These are phyloP conservation scores for Favolaschia claudopus DNA, from an alignment of 768 basidiomycete species.

Conservation along the genomic window DNA sequence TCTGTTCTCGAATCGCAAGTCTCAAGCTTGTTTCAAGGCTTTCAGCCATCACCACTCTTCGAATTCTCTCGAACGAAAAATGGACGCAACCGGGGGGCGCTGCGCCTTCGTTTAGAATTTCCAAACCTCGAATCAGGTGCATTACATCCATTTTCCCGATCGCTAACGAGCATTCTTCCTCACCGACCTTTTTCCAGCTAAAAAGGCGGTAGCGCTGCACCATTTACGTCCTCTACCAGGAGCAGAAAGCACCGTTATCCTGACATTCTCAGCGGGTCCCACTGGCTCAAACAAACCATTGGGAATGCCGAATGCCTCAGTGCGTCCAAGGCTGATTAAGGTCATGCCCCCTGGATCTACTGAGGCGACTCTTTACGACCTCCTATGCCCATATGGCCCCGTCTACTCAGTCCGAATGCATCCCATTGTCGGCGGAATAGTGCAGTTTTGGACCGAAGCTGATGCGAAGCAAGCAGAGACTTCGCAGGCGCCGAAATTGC, in stretches of 20 bases:
- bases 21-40: neutral
- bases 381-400: conserved; percentile 18
- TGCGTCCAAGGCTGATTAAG: conserved; percentile 18
- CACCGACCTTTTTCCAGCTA: conserved; percentile 4
- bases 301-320: neutral
- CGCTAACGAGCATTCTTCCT: no score
- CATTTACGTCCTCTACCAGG: conserved; percentile 12
- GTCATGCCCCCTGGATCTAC: neutral
- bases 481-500: neutral
- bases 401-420: conserved; percentile 15
- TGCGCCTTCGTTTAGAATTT: neutral
- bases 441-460: conserved; percentile 28
- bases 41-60: neutral
- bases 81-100: neutral
- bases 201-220: conserved; percentile 23
- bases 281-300: neutral
- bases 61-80: conserved; percentile 2
- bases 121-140: conserved; percentile 4
- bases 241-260: conserved; percentile 1
- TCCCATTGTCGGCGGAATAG: conserved; percentile 15
- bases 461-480: conserved; percentile 20
- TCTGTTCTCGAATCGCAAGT: conserved; percentile 6
- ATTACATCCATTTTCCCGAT: no score
- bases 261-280: neutral
- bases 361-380: conserved; percentile 16